Base-by-base conservation (phyloP, 2,329 filamentous ascomycete species). In the Coniochaeta ligniaria region DNA sequence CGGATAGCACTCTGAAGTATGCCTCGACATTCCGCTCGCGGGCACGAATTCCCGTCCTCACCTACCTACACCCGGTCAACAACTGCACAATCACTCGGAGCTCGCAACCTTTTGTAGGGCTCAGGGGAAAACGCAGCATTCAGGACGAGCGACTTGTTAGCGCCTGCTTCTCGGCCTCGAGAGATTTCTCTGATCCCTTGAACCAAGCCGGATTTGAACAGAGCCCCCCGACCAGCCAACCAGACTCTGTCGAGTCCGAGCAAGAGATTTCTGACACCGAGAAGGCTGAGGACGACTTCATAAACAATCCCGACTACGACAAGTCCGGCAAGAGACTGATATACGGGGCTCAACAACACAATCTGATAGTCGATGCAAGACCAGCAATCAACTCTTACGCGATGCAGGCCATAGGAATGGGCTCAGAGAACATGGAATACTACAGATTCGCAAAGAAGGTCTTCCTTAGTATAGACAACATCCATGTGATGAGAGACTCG, bases 341-440 rank as follows among this genome's bases (percentile, higher is more conserved):
- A 28, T 98, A 96, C 67, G 95, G 95, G 28, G 94, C 94, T 14
- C 93, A 97, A 67, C 92, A 97, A 71, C 86, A 86, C 64, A 99
- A 98, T 70, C 78, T 98, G 62, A 99, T 99, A 66, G 92, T 99
- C 52, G 95, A 99, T 77, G 95, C 95, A 52, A 86, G 95, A 54
- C 95, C 95, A 17, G 95, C 89, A 3, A 88, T 99, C 66, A 99
- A 99, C 72, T 95, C 95, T 22, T 87, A 93, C 66, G 92, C 92
- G 7, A 98, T 97, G 83, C 93, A 97, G 72, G 91, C 93, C 4
- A 87, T 94, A 64, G 95, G 95, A 7, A 87, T 93, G 72, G 95
- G 95, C 2, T 96, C 94, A 0, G 95, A 99, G 74, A 96, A 97
- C 69, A 97, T 98, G 91, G 91, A 96, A 65, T 90, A 96, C 74